phyloP scores from a whole-genome alignment of 2,329 filamentous ascomycete species.

The Pseudogymnoascus pannorum region DNA sequence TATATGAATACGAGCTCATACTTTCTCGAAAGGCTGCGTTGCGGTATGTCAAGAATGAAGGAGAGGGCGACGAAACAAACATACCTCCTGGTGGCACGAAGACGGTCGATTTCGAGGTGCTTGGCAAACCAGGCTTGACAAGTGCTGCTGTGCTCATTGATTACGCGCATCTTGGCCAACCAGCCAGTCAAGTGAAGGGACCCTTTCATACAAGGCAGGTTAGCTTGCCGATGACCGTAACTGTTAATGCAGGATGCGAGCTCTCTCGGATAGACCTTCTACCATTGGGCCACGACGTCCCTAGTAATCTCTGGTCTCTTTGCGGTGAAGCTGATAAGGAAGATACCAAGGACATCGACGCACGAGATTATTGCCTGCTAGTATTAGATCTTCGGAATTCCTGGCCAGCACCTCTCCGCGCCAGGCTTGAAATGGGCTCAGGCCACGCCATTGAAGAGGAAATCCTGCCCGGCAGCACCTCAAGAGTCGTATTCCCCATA shows the following conservation, averaged over 20 bases:
- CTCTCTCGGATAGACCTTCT: slow-evolving; percentile 72
- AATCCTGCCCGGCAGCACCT: slow-evolving; percentile 61
- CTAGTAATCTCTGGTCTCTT: slow-evolving; percentile 49
- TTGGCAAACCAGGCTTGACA: slow-evolving; percentile 79
- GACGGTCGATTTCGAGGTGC: slow-evolving; percentile 74
- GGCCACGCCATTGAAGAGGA: slow-evolving; percentile 35
- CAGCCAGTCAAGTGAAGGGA: slow-evolving; percentile 58
- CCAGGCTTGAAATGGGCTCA: slow-evolving; percentile 45
- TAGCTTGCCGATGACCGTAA: slow-evolving; percentile 72
- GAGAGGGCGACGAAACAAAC: slow-evolving; percentile 40
- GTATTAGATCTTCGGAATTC: slow-evolving; percentile 81
- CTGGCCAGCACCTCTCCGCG: slow-evolving; percentile 73
- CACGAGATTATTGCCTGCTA: slow-evolving; percentile 67
- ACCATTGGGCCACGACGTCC: slow-evolving; percentile 62
- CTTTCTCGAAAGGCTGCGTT: slow-evolving; percentile 67
- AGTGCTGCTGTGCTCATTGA: slow-evolving; percentile 75
- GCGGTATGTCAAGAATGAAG: slow-evolving; percentile 44
- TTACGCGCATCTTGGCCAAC: slow-evolving; percentile 72
- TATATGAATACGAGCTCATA: slow-evolving; percentile 81
- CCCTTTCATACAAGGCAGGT: slow-evolving; percentile 81
- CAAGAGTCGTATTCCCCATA: slow-evolving; percentile 67
- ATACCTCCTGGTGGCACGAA: slow-evolving; percentile 62
- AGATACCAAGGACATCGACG: slow-evolving; percentile 31
- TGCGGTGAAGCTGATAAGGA: slow-evolving; percentile 29
- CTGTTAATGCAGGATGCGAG: slow-evolving; percentile 87